A percentile compares a stretch with the other conserved stretches of the same genome.
Evolutionary conservation across 768 basidiomycete genomes (phyloP).

Genomic region (Lactarius pseudohatsudake): DNA sequence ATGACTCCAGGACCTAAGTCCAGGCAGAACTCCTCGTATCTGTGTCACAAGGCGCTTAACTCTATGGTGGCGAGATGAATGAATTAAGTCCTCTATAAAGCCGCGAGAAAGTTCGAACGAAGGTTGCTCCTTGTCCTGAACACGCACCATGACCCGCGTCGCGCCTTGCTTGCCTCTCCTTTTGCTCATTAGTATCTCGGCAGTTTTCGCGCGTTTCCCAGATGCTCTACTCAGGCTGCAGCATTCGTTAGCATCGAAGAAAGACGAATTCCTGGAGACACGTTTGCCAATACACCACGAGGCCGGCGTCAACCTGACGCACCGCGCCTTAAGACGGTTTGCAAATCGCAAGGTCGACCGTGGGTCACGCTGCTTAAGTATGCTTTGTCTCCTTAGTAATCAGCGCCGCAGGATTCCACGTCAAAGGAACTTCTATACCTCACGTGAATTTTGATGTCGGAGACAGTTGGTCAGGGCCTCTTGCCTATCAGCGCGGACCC

Average conservation of each 20-base stretch:
- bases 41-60: background rate
- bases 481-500: constrained; percentile 25
- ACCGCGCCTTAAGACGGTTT: constrained; percentile 2
- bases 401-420: constrained; percentile 15
- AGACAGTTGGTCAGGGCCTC: constrained; percentile 28
- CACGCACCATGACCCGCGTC: background rate
- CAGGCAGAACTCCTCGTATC: background rate
- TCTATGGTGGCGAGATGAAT: background rate
- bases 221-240: background rate
- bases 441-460: constrained; percentile 28
- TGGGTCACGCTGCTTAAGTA: constrained; percentile 6
- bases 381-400: background rate
- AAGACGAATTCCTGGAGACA: background rate
- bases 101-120: background rate
- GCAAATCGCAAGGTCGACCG: constrained; percentile 12
- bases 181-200: constrained; percentile 7
- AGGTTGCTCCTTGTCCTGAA: background rate
- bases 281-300: background rate
- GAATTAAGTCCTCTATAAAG: constrained; percentile 16
- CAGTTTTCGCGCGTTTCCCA: background rate
- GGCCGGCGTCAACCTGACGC: background rate
- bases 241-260: background rate
- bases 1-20: background rate
- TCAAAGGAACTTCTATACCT: constrained; percentile 23
- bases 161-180: constrained; percentile 3